A percentile compares a stretch with the other conserved stretches of the same genome.
Evolutionary conservation across 768 basidiomycete genomes (phyloP).

Genomic region (Baorangia bicolor): DNA sequence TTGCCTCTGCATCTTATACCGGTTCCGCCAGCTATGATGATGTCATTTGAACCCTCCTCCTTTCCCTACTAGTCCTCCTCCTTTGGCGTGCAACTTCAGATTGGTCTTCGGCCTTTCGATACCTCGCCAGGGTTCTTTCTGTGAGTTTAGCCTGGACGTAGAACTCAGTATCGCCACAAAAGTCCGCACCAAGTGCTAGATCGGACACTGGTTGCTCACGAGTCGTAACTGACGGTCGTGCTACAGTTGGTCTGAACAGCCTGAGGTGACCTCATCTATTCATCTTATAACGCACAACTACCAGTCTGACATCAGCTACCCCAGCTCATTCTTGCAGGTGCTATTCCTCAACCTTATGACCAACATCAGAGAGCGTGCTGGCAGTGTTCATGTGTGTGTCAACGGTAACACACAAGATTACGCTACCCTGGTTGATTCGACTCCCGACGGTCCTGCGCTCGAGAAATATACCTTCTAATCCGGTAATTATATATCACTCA

Average conservation of each 20-base stretch:
- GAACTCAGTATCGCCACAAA: slow-evolving; percentile 72
- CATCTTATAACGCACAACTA: background rate
- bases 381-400: slow-evolving; percentile 61
- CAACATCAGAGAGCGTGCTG: slow-evolving; percentile 64
- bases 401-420: slow-evolving; percentile 83
- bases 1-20: slow-evolving; percentile 42
- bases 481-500: slow-evolving; percentile 28
- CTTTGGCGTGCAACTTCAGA: slow-evolving; percentile 42
- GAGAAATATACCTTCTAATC: slow-evolving; percentile 47
- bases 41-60: slow-evolving; percentile 49
- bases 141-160: slow-evolving; percentile 74
- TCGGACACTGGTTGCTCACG: background rate
- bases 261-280: slow-evolving; percentile 8
- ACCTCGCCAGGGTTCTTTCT: slow-evolving; percentile 53
- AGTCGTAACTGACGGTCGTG: background rate
- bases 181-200: slow-evolving; percentile 6
- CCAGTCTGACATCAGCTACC: background rate
- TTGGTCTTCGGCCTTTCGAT: slow-evolving; percentile 38
- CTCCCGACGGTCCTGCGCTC: slow-evolving; percentile 47
- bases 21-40: slow-evolving; percentile 53
- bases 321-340: slow-evolving; percentile 50
- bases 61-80: slow-evolving; percentile 46
- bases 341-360: slow-evolving; percentile 80
- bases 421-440: slow-evolving; percentile 47
- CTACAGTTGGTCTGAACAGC: slow-evolving; percentile 18